These are phyloP conservation scores for Carnegiea gigantea DNA, from an alignment of 179 eudicot genomes.

Conservation along the genomic window DNA sequence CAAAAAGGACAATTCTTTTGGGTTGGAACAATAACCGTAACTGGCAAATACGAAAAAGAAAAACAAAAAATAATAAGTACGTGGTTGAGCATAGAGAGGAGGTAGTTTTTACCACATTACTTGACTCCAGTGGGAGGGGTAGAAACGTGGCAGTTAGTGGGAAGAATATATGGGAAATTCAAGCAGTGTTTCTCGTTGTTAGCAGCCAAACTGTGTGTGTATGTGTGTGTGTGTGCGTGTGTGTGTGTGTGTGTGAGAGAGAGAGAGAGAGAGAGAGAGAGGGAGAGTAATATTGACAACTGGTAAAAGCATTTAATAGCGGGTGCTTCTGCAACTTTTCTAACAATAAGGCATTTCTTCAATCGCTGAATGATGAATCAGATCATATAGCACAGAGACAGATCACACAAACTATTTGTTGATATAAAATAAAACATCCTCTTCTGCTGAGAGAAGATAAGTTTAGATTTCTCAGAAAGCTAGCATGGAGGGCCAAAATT, in stretches of 20 bases:
- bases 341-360: conserved; percentile 8
- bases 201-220: background rate
- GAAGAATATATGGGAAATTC: background rate
- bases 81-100: background rate
- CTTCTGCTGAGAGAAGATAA: conserved; percentile 7
- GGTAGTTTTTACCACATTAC: conserved; percentile 4
- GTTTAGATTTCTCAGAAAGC: background rate
- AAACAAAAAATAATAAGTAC: background rate
- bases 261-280: background rate
- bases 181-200: background rate
- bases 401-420: conserved; percentile 15
- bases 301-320: background rate
- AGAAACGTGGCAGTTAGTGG: conserved; percentile 10
- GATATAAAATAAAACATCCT: background rate
- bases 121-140: background rate
- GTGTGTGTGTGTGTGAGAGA: background rate
- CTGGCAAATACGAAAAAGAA: background rate
- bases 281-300: background rate
- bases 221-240: background rate
- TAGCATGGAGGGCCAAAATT: conserved; percentile 10
- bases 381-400: background rate
- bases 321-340: conserved; percentile 1
- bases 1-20: too few relatives aligned
- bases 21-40: background rate
- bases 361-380: background rate